Base-by-base conservation (phyloP, 1,284 basidiomycete genomes). In the Pseudozyma sp. region DNA sequence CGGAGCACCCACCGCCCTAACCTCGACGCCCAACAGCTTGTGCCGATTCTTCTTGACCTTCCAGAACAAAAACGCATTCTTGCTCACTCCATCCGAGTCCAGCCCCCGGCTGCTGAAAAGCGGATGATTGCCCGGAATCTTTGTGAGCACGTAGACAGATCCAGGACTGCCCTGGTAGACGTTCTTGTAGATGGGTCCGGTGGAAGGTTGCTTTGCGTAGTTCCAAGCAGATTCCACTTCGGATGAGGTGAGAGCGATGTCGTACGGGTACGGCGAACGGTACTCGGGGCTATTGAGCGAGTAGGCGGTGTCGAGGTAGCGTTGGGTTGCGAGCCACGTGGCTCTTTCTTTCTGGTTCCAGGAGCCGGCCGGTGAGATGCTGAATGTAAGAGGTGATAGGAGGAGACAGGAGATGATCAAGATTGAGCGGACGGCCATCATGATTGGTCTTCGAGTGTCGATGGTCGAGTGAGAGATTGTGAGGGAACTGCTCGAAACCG, bases 51-150 rank as follows among this genome's bases (percentile, higher is more conserved):
- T 47, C 35, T 53, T 48, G 43, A 59, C 37, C 43, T 35, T 39
- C 57, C 57, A 59, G 31, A 59, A 53, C 4, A 59, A 16, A 14
- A 24, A 59, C 7, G 50, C 57, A 16, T 52, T 35, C 57, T 48
- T 48, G 6, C 24, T 9, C 8, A 14, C 13, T 10, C 16, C 10
- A 10, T 10, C 7, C 6, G n/a, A 17, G 24, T 46, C 9, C 3
- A 59, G 44, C 2, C 17, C 30, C 57, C 49, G 47, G 4, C 3
- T 17, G 4, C 1, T 1, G 7, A 17, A 34, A 1, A 59, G 50
- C 0, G 3, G 0, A 39, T 33, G 33, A 19, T 0, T 13, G 11
- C 48, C n/a, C 2, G 57, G 57, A 14, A 59, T n/a, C 30, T 59
- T 59, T 16, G 57, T 59, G 6, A 59, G 29, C 9, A 42, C 10